phyloP scores from a whole-genome alignment of 371 early-diverging fungal genomes.

The Blastocladiella emersonii region DNA sequence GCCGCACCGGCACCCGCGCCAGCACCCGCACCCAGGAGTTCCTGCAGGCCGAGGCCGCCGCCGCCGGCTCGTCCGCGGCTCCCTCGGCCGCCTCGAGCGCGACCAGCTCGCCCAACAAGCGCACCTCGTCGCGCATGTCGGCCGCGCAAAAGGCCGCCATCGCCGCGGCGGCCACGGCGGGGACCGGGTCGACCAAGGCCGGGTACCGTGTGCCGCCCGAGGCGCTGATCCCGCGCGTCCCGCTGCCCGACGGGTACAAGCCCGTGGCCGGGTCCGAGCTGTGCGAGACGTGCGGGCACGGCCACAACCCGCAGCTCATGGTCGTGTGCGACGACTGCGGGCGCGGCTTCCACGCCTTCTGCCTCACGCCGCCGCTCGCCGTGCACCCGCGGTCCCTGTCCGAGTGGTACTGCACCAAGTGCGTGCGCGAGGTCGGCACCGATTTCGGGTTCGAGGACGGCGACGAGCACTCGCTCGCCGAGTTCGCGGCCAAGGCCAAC shows the following conservation, averaged over 20 bases:
- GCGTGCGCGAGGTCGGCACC: slow-evolving; percentile 56
- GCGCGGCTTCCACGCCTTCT: slow-evolving; percentile 62
- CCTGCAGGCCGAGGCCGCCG: too few species aligned
- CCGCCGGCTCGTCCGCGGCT: too few species aligned
- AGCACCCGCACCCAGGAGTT: too few species aligned
- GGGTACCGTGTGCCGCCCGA: not conserved
- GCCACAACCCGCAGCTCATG: slow-evolving; percentile 34
- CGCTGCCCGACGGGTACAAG: not conserved
- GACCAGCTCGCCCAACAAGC: too few species aligned
- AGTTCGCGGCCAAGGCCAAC: slow-evolving; percentile 65
- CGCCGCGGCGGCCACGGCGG: too few species aligned
- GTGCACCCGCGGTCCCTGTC: slow-evolving; percentile 36
- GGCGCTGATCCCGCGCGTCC: too few species aligned
- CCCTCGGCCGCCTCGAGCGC: too few species aligned
- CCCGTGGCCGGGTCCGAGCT: slow-evolving; percentile 1
- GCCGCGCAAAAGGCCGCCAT: too few species aligned
- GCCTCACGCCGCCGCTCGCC: slow-evolving; percentile 54
- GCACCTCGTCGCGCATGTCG: too few species aligned
- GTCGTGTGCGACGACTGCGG: slow-evolving; percentile 81
- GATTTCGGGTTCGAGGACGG: slow-evolving; percentile 91
- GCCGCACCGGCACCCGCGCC: too few species aligned
- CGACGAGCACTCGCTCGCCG: slow-evolving; percentile 52
- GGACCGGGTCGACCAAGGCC: too few species aligned
- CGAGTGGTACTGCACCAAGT: slow-evolving; percentile 81
- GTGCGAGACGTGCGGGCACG: slow-evolving; percentile 22